A percentile compares a stretch with the other conserved stretches of the same genome.
Evolutionary conservation across 768 basidiomycete species (phyloP).

Genomic region (Pholiota conissans): DNA sequence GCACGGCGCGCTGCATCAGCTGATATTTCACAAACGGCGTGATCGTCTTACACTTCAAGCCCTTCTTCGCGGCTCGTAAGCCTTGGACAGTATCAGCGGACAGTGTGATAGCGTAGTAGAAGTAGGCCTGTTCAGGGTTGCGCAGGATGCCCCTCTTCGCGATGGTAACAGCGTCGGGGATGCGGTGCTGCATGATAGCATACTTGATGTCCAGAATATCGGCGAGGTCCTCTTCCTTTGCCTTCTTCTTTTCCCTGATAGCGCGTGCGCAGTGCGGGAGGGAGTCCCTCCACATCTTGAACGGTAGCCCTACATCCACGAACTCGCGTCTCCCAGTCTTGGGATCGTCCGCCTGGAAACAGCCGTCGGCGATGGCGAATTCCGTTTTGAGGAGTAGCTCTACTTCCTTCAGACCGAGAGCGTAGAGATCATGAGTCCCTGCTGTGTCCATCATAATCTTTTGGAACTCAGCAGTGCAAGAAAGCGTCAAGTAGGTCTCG

Average conservation of each 20-base stretch:
- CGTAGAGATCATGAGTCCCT: conserved; percentile 48
- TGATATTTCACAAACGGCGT: conserved; percentile 57
- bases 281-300: conserved; percentile 57
- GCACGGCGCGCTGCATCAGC: conserved; percentile 61
- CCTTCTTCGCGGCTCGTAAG: conserved; percentile 64
- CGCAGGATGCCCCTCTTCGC: conserved; percentile 51
- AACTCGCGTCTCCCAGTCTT: conserved; percentile 40
- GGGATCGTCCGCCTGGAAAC: conserved; percentile 45
- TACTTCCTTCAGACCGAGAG: conserved; percentile 50
- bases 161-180: conserved; percentile 46
- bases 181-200: conserved; percentile 46
- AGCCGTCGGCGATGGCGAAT: conserved; percentile 58
- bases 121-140: conserved; percentile 61
- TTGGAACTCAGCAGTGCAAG: conserved; percentile 43
- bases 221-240: conserved; percentile 49
- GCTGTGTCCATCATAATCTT: conserved; percentile 51
- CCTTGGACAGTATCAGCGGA: conserved; percentile 48
- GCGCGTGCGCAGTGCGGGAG: conserved; percentile 62
- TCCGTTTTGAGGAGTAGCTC: conserved; percentile 56
- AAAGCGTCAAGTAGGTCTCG: conserved; percentile 47
- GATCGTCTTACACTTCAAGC: conserved; percentile 53
- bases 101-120: conserved; percentile 61
- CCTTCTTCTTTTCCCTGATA: conserved; percentile 44
- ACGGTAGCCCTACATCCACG: conserved; percentile 54
- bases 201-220: conserved; percentile 69